Evolutionary conservation across 2,329 filamentous ascomycete genomes (phyloP).

Genomic region (Thelonectria discophora): DNA sequence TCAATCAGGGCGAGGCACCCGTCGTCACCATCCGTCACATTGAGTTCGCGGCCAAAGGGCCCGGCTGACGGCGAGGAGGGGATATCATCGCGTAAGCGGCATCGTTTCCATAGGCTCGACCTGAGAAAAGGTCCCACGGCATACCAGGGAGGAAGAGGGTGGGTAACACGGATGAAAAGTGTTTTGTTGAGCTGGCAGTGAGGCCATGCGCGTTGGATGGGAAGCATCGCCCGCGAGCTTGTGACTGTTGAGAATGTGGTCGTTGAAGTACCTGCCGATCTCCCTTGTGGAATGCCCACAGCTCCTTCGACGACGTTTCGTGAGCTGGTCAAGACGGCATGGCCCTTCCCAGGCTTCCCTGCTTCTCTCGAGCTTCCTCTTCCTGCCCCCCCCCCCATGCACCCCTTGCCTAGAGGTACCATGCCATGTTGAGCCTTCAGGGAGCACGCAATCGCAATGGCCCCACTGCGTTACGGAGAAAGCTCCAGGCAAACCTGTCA

Average conservation of each 20-base stretch:
- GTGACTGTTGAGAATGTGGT: constrained; percentile 22
- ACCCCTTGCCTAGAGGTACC: constrained; percentile 16
- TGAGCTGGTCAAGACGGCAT: constrained; percentile 15
- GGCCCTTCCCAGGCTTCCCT: background rate
- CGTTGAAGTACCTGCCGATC: constrained; percentile 28
- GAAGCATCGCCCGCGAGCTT: background rate
- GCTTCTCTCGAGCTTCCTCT: background rate
- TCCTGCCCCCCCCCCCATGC: background rate
- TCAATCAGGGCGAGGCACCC: constrained; percentile 13
- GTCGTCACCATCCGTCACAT: constrained; percentile 23
- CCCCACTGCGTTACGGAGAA: constrained; percentile 37
- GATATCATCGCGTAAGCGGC: constrained; percentile 36
- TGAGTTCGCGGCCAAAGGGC: constrained; percentile 23
- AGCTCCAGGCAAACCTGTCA: constrained; percentile 21
- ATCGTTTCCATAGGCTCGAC: constrained; percentile 31
- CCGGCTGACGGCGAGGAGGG: background rate
- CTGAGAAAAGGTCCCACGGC: background rate
- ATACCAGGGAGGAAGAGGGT: background rate
- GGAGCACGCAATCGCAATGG: constrained; percentile 32
- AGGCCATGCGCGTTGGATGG: constrained; percentile 6
- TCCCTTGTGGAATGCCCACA: constrained; percentile 19
- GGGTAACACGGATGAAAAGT: background rate
- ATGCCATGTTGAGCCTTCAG: constrained; percentile 12
- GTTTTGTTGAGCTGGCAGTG: background rate
- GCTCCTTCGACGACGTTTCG: constrained; percentile 7